Evolutionary conservation across 2,329 filamentous ascomycete species (phyloP), one percentile per base, ranked within the genome.

Genomic region (Myriosclerotinia curreyana): DNA sequence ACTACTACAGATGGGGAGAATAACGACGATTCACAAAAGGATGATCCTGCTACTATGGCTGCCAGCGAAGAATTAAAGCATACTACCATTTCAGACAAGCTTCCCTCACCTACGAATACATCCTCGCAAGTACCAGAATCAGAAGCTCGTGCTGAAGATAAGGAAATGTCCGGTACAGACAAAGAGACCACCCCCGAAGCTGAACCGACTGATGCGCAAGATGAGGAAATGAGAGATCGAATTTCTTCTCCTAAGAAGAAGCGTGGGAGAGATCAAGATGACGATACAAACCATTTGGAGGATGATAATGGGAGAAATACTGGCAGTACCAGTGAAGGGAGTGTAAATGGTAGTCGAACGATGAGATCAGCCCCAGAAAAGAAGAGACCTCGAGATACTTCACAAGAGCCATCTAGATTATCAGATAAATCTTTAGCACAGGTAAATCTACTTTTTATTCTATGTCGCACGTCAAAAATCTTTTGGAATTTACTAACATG

Each of bases 191-290:
- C 74, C 25, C 73, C 74, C 36, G 71, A 73, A 68, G 70, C 65
- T 36, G 69, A 74, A 40, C 76, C 77, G 2, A 77, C 77, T 28
- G 76, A 78, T 46, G 72, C 73, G 54, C 74, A 76, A 61, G 70
- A 74, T 66, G 75, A 80, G 60, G 74, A 77, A 46, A 72, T 79
- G 69, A 81, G 77, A 71, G 82, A 86, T 56, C 77, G 81, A 64
- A 49, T 85, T 52, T 77, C 80, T 25, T 87, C 84, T 15, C 86
- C 86, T 38, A 88, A 87, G 78, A 88, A 88, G 79, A 88, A 88
- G 78, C 80, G 86, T 68, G 72, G 72, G 31, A 70, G 74, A 60
- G 74, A 75, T 66, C 69, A 69, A 50, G 72, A 74, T 34, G 85
- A 86, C 36, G 78, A 81, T 55, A 75, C 76, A 58, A 79, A 76